These are phyloP conservation scores for Globisporangium nodosum DNA, from an alignment of 352 stramenopile genomes.

Conservation along the genomic window DNA sequence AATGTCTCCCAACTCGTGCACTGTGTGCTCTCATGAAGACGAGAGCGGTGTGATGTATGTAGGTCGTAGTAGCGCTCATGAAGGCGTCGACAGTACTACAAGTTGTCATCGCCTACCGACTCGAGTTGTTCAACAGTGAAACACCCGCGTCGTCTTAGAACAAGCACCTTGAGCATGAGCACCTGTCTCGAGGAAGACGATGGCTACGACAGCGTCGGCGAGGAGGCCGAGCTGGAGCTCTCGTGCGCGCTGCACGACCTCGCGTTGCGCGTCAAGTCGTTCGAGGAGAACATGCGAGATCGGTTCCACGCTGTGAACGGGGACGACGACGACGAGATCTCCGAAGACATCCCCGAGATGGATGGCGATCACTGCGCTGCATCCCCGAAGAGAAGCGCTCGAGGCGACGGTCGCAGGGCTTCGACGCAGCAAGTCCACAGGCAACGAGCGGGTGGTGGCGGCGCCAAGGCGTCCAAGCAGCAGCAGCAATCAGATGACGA, in stretches of 20 bases:
- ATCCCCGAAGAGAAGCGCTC: constrained; percentile 19
- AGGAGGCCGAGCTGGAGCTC: constrained; percentile 71
- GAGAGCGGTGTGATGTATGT: neutral
- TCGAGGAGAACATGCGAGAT: constrained; percentile 68
- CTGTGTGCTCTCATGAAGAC: too few species aligned
- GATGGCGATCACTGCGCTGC: constrained; percentile 23
- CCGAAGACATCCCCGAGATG: constrained; percentile 54
- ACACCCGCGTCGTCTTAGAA: too few species aligned
- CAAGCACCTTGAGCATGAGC: constrained; percentile 1
- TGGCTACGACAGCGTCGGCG: constrained; percentile 55
- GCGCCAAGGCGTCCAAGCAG: constrained; percentile 26
- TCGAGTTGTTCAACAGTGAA: too few species aligned
- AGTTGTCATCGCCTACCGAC: too few species aligned
- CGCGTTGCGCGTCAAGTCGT: constrained; percentile 52
- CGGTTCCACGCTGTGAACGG: constrained; percentile 25
- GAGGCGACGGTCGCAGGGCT: neutral
- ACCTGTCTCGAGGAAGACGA: constrained; percentile 24
- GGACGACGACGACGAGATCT: constrained; percentile 50
- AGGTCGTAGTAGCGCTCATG: too few species aligned
- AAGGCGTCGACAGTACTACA: too few species aligned
- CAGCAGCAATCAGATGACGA: constrained; percentile 26
- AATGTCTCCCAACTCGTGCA: neutral
- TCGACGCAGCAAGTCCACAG: neutral
- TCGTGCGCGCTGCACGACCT: constrained; percentile 73
- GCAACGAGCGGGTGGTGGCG: neutral